Evolutionary conservation across 164 flowering plant species (phyloP), one percentile per base, ranked within the genome.

Genomic region (Brasenia schreberi): DNA sequence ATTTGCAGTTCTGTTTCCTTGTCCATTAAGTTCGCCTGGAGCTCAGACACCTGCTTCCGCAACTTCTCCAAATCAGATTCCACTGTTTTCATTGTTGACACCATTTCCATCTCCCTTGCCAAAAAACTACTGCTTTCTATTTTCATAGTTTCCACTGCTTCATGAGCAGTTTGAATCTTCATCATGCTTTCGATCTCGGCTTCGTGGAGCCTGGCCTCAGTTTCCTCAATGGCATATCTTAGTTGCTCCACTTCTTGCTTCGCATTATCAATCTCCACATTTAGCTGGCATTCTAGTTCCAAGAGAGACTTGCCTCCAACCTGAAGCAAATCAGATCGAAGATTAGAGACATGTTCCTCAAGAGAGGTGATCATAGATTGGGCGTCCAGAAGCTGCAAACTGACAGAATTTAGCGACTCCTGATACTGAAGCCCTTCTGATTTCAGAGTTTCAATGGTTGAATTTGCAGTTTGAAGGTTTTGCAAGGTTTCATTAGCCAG

Each of bases 1-100:
- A 71, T 79, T 70, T 84, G 92, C 61, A 84, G 60, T 65, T 87
- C 85, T 0, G 87, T 84, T 72, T 92, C 98, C 75, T 84, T 90
- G 45, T 85, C 87, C 82, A 80, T 81, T 67, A 88, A 64, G 65
- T 75, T 73, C 7, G 83, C 84, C 70, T 81, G 84, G 72, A 90
- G 62, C 19, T 84, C 82, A 23, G 77, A 63, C 5, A 83, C 72
- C 19, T 72, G 68, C 61, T 74, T 77, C 68, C 64, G 76, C 5
- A 77, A 64, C 66, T 75, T 75, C 72, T 73, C 70, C 19, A 87
- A 68, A 59, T 83, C 84, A 18, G 61, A 68, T 65, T 83, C 84
- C 43, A 84, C 64, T 59, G 75, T 78, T 72, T 72, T 68, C 23
- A 90, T 73, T 68, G 84, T 84, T 0, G 72, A 72, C 70, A 83